Evolutionary conservation across 495 filamentous ascomycete genomes (phyloP).

Genomic region (Aspergillus mulundensis): DNA sequence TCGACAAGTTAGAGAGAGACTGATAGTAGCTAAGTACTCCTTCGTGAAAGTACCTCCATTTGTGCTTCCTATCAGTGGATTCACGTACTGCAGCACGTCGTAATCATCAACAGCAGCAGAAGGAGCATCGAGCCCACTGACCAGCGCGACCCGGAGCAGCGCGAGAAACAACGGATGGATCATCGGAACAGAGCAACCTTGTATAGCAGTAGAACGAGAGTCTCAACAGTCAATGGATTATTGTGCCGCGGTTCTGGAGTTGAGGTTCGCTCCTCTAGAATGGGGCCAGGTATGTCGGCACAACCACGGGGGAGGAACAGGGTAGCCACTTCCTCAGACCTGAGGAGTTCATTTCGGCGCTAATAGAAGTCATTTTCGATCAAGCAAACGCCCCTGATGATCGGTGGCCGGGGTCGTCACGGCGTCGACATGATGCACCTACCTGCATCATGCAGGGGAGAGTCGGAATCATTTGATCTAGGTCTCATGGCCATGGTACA

Average conservation of each 20-base stretch:
- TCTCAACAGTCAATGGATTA: neutral
- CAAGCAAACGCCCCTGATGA: slow-evolving; percentile 6
- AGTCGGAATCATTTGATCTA: neutral
- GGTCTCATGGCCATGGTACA: neutral
- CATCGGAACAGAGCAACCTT: slow-evolving; percentile 7
- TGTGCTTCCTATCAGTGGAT: slow-evolving; percentile 57
- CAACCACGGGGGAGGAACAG: slow-evolving; percentile 5
- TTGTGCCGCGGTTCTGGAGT: neutral
- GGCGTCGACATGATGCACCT: neutral
- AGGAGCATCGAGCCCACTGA: slow-evolving; percentile 11
- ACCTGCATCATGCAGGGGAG: slow-evolving; percentile 5
- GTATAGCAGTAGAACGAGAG: neutral
- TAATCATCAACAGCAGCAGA: slow-evolving; percentile 24
- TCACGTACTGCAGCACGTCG: slow-evolving; percentile 47
- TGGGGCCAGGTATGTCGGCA: slow-evolving; percentile 7
- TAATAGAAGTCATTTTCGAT: neutral
- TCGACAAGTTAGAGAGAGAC: neutral
- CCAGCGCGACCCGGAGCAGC: slow-evolving; percentile 17
- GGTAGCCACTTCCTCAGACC: slow-evolving; percentile 1
- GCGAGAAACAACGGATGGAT: slow-evolving; percentile 11
- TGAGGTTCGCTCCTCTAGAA: slow-evolving; percentile 8
- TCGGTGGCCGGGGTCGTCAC: neutral
- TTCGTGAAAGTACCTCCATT: slow-evolving; percentile 47
- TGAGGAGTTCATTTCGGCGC: neutral
- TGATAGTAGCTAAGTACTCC: too few relatives aligned